phyloP scores from a whole-genome alignment of 2,329 filamentous ascomycete genomes.

The Botryosphaeria dothidea region DNA sequence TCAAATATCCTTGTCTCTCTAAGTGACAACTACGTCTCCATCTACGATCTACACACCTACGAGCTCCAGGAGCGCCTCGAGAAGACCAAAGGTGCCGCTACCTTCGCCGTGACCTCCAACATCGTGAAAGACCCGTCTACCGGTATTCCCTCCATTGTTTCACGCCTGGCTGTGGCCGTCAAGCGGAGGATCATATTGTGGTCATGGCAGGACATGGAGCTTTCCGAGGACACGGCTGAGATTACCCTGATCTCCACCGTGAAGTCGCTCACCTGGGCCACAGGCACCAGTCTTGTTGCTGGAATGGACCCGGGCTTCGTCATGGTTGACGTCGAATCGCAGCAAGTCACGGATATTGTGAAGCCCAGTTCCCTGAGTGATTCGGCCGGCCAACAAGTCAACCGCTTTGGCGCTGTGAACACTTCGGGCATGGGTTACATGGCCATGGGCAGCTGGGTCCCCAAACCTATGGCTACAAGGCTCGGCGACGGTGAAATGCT shows the following conservation, averaged over 20 bases:
- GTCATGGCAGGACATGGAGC: constrained; percentile 95
- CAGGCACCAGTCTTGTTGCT: constrained; percentile 80
- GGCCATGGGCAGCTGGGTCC: constrained; percentile 87
- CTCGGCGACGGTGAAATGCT: constrained; percentile 82
- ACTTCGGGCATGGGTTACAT: constrained; percentile 94
- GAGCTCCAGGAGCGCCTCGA: constrained; percentile 76
- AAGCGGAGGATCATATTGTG: constrained; percentile 88
- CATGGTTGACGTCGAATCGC: constrained; percentile 78
- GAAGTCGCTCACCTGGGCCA: constrained; percentile 88
- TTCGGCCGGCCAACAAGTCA: constrained; percentile 63
- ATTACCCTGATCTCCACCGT: constrained; percentile 80
- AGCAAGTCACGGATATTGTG: constrained; percentile 73
- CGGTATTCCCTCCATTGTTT: constrained; percentile 90
- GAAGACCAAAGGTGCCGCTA: constrained; percentile 83
- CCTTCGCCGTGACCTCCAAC: constrained; percentile 92
- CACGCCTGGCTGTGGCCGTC: constrained; percentile 84
- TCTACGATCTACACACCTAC: constrained; percentile 87
- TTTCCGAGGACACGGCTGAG: constrained; percentile 72
- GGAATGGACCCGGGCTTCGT: constrained; percentile 92
- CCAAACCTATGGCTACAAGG: constrained; percentile 82
- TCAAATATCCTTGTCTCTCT: constrained; percentile 88
- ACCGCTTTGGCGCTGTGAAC: constrained; percentile 79
- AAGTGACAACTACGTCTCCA: constrained; percentile 83
- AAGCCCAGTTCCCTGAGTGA: constrained; percentile 73
- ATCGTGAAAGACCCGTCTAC: constrained; percentile 87